Conservation (phyloP, 495 filamentous ascomycete species). For the Tetracladium setigerum region DNA sequence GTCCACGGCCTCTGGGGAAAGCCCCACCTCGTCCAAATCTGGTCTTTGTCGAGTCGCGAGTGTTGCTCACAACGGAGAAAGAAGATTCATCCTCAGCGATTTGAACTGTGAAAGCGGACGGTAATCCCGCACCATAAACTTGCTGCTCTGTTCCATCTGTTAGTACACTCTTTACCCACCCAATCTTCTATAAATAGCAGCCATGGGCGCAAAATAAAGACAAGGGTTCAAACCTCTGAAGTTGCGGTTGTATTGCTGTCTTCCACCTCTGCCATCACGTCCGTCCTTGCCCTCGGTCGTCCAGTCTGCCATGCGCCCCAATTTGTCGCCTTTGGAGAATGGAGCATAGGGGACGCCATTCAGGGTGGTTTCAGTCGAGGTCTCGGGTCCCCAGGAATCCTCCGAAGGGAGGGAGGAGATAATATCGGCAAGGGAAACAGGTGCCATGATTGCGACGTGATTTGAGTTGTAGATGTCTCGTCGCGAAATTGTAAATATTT, state of each 20-base stretch:
- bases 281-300: conserved; percentile 85
- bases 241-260: conserved; percentile 84
- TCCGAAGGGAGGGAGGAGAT: conserved; percentile 47
- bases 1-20: conserved; percentile 78
- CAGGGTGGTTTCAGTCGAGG: conserved; percentile 73
- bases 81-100: conserved; percentile 90
- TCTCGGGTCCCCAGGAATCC: conserved; percentile 82
- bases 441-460: conserved; percentile 21
- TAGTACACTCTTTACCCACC: background rate
- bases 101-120: conserved; percentile 80
- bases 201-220: conserved; percentile 11
- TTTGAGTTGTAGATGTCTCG: conserved; percentile 1
- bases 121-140: conserved; percentile 86
- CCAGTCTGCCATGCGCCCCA: conserved; percentile 99
- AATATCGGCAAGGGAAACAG: conserved; percentile 40
- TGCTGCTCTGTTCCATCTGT: conserved; percentile 67
- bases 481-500: conserved; percentile 12
- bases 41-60: conserved; percentile 70
- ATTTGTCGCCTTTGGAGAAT: conserved; percentile 96
- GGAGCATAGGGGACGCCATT: conserved; percentile 94
- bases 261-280: conserved; percentile 63
- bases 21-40: conserved; percentile 86
- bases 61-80: conserved; percentile 97
- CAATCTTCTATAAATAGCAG: background rate
- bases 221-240: conserved; percentile 64